phyloP scores from a whole-genome alignment of 495 filamentous ascomycete genomes.

The Amphirosellinia nigrospora region DNA sequence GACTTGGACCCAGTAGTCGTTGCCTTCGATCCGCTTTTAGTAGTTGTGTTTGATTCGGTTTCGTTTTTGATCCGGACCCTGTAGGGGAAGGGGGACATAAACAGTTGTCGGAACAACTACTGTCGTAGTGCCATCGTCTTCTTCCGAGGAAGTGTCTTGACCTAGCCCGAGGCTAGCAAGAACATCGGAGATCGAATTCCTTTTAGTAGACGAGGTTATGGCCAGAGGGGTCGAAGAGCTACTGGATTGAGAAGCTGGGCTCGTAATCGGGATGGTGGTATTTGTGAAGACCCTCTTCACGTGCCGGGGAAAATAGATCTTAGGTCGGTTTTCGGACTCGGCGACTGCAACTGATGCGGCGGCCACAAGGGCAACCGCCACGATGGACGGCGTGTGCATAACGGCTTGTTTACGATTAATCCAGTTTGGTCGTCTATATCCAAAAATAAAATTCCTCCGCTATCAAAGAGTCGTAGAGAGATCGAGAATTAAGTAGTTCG shows the following conservation, averaged over 20 bases:
- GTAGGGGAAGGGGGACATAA: slow-evolving; percentile 18
- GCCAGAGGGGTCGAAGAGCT: slow-evolving; percentile 26
- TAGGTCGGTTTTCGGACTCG: slow-evolving; percentile 51
- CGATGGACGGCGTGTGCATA: slow-evolving; percentile 56
- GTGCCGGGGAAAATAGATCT: slow-evolving; percentile 65
- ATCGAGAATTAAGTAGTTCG: slow-evolving; percentile 36
- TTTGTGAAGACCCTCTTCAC: slow-evolving; percentile 64
- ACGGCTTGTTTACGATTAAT: slow-evolving; percentile 35
- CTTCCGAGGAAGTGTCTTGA: slow-evolving; percentile 3
- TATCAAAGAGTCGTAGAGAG: slow-evolving; percentile 19
- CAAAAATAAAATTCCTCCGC: slow-evolving; percentile 22
- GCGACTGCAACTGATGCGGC: slow-evolving; percentile 56
- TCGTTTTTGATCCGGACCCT: slow-evolving; percentile 15
- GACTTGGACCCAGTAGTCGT: slow-evolving; percentile 19
- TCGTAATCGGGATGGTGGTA: slow-evolving; percentile 47
- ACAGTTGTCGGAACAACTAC: slow-evolving; percentile 20
- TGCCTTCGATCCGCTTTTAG: slow-evolving; percentile 9
- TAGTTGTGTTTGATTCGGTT: slow-evolving; percentile 28
- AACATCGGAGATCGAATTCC: slow-evolving; percentile 41
- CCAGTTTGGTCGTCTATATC: slow-evolving; percentile 31
- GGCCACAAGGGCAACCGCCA: slow-evolving; percentile 59
- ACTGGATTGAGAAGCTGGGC: slow-evolving; percentile 34
- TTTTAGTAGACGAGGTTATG: slow-evolving; percentile 38
- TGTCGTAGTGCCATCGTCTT: slow-evolving; percentile 15
- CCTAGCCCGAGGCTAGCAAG: slow-evolving; percentile 30